Percentiles rank a stretch among this genome's conserved stretches.
Evolutionary conservation across 148 eudicot genomes (phyloP).

Genomic region (Rhododendron ovatum): DNA sequence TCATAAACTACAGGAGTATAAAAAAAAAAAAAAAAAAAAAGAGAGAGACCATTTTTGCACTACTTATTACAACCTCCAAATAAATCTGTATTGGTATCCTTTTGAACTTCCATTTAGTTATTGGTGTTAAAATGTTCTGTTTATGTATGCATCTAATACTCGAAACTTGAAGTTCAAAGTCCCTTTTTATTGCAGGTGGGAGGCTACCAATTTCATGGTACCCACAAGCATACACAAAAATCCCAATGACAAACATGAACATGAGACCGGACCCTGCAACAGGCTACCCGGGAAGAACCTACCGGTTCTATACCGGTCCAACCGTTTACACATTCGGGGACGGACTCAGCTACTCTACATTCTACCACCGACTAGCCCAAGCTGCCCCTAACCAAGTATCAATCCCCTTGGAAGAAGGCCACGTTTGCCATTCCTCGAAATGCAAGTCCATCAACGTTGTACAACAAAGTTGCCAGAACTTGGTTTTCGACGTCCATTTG

Average conservation of each 20-base stretch:
- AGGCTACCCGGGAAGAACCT: slow-evolving; percentile 67
- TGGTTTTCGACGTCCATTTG: slow-evolving; percentile 50
- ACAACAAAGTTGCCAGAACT: slow-evolving; percentile 40
- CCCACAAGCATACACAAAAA: slow-evolving; percentile 48
- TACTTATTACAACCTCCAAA: neutral
- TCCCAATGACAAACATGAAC: slow-evolving; percentile 73
- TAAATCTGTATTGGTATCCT: neutral
- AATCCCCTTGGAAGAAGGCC: slow-evolving; percentile 48
- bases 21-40: too few relatives aligned
- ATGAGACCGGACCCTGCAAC: slow-evolving; percentile 61
- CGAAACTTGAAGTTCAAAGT: neutral
- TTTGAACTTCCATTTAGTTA: neutral
- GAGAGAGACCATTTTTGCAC: neutral
- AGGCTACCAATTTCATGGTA: slow-evolving; percentile 72
- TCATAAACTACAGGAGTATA: too few relatives aligned
- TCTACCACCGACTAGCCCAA: slow-evolving; percentile 44
- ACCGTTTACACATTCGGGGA: slow-evolving; percentile 54
- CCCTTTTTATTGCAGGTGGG: slow-evolving; percentile 38
- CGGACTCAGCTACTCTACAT: slow-evolving; percentile 52
- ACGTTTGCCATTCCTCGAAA: slow-evolving; percentile 44
- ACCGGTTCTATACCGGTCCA: slow-evolving; percentile 61
- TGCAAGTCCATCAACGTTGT: slow-evolving; percentile 60
- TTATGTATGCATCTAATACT: neutral
- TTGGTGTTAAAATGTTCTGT: neutral
- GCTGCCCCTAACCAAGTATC: slow-evolving; percentile 49